Conservation (phyloP, 2,329 filamentous ascomycete species). For the Aspergillus bombycis region DNA sequence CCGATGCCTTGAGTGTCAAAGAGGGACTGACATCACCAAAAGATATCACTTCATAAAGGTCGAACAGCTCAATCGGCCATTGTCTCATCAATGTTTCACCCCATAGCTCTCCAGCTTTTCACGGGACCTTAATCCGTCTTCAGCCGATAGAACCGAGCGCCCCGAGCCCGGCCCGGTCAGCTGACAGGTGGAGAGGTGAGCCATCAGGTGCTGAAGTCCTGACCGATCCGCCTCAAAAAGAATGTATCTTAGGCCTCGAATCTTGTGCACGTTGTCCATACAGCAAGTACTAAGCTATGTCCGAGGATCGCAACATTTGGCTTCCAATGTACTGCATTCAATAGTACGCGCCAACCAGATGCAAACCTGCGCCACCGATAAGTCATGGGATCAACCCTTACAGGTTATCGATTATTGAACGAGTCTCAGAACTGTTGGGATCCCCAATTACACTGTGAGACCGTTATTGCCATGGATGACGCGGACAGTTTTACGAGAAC, state of each 20-base stretch:
- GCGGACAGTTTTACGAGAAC: not conserved
- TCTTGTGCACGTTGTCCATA: not conserved
- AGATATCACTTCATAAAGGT: not conserved
- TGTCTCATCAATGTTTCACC: not conserved
- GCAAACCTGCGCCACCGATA: constrained; percentile 1
- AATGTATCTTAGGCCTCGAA: not conserved
- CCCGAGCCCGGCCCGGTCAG: not conserved
- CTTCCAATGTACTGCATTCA: not conserved
- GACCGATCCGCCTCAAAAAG: not conserved
- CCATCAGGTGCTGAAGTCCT: not conserved
- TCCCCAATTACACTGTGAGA: not conserved
- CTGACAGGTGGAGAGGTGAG: not conserved
- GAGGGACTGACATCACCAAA: not conserved
- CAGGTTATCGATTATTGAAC: not conserved
- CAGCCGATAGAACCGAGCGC: not conserved
- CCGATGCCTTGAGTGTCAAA: not conserved
- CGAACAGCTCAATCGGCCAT: not conserved
- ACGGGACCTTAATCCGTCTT: not conserved
- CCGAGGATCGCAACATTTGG: not conserved
- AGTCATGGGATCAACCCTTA: constrained; percentile 4
- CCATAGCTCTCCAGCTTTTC: not conserved
- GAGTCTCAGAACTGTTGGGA: not conserved
- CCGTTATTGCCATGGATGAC: not conserved
- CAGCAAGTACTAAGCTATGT: not conserved
- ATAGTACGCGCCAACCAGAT: not conserved